Evolutionary conservation across 495 filamentous ascomycete genomes (phyloP).

Genomic region (Penicillium flavigenum): DNA sequence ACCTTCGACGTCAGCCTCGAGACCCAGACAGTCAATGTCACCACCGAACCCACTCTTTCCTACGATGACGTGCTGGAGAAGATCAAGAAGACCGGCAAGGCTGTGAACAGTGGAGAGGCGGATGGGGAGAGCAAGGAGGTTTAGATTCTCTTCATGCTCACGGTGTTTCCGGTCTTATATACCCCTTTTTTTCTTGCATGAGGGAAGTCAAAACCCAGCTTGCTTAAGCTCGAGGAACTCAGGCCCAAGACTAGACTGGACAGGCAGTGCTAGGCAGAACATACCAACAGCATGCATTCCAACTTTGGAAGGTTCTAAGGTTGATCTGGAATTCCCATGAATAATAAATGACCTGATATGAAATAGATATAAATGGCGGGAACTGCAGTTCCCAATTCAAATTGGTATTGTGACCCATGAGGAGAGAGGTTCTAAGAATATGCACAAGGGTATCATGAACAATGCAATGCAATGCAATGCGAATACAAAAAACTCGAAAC

Average conservation of each 20-base stretch:
- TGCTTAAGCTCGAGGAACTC: background rate
- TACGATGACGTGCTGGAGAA: slow-evolving; percentile 82
- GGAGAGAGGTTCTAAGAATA: slow-evolving; percentile 21
- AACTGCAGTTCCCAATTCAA: slow-evolving; percentile 1
- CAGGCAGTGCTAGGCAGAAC: slow-evolving; percentile 11
- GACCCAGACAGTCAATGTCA: slow-evolving; percentile 71
- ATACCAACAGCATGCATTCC: slow-evolving; percentile 7
- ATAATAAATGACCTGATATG: background rate
- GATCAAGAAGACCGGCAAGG: slow-evolving; percentile 96
- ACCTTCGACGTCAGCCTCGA: slow-evolving; percentile 84
- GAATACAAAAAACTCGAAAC: slow-evolving; percentile 6
- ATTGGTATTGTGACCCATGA: slow-evolving; percentile 6
- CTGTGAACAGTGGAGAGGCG: slow-evolving; percentile 71
- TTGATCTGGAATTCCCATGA: background rate
- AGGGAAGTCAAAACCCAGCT: background rate
- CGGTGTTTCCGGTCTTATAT: background rate
- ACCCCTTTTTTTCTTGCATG: background rate
- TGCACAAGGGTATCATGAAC: slow-evolving; percentile 38
- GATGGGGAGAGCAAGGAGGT: slow-evolving; percentile 46
- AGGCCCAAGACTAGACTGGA: slow-evolving; percentile 1
- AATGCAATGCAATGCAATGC: slow-evolving; percentile 14
- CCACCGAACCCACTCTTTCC: slow-evolving; percentile 59
- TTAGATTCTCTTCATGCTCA: slow-evolving; percentile 14
- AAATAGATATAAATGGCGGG: slow-evolving; percentile 3
- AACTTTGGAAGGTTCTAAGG: background rate